phyloP scores from a whole-genome alignment of 177 flowering plant genomes.

The Vitis hybrid region DNA sequence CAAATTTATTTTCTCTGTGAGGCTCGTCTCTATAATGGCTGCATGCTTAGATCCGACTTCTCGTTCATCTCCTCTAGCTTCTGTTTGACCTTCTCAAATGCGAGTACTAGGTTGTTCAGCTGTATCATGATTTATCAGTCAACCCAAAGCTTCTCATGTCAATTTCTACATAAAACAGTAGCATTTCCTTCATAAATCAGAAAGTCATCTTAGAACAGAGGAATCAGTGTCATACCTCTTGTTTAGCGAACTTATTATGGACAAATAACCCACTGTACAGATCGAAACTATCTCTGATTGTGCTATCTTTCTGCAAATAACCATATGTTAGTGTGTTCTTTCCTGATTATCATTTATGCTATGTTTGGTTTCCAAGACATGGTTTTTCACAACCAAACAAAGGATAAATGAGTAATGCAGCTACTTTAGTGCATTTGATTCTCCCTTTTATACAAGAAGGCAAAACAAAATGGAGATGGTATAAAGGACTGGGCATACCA shows the following conservation, averaged over 20 bases:
- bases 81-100: conserved; percentile 43
- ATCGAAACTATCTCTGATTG: conserved; percentile 51
- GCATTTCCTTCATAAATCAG: neutral
- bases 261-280: conserved; percentile 57
- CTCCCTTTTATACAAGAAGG: too few species aligned
- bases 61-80: conserved; percentile 27
- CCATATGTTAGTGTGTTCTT: neutral
- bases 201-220: neutral
- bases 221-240: conserved; percentile 37
- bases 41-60: neutral
- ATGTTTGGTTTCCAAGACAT: neutral
- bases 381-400: too few species aligned
- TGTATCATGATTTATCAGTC: conserved; percentile 16
- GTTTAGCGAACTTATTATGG: conserved; percentile 55
- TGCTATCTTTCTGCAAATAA: conserved; percentile 51
- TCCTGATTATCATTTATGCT: neutral
- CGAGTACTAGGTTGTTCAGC: conserved; percentile 49
- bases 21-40: too few species aligned
- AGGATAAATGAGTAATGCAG: too few species aligned
- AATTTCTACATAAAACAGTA: neutral
- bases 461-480: neutral
- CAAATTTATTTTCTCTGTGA: too few species aligned
- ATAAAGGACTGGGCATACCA: conserved; percentile 39
- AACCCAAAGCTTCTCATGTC: neutral
- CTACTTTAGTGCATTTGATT: too few species aligned